Evolutionary conservation across 106 monocot species (phyloP).

Genomic region (Phalaenopsis aphrodite): DNA sequence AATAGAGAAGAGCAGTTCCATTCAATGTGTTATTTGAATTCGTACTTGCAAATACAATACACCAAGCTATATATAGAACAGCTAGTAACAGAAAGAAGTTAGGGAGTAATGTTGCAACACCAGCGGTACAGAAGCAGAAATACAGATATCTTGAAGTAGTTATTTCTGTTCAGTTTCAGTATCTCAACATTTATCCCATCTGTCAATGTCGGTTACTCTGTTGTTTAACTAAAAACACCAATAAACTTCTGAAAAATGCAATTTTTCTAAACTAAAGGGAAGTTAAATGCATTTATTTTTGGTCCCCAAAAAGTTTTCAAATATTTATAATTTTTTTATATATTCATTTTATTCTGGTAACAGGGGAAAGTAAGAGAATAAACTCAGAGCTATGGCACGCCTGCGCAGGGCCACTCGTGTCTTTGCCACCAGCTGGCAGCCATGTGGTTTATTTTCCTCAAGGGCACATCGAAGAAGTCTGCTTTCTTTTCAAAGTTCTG

Average conservation of each 20-base stretch:
- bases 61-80: no score
- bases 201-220: background rate
- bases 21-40: no score
- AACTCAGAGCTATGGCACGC: constrained; percentile 96
- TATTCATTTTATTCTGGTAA: background rate
- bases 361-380: constrained; percentile 67
- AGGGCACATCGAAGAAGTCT: constrained; percentile 88
- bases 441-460: constrained; percentile 91
- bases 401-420: constrained; percentile 85
- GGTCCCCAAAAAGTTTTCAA: background rate
- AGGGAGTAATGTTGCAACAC: no score
- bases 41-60: no score
- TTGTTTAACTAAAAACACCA: background rate
- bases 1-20: no score
- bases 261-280: no score
- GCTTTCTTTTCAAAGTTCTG: background rate
- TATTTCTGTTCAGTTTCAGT: no score
- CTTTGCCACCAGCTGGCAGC: constrained; percentile 70
- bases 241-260: background rate
- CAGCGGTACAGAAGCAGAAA: no score
- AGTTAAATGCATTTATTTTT: background rate
- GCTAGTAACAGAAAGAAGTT: no score
- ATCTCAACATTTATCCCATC: background rate
- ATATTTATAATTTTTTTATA: background rate
- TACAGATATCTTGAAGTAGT: no score